Base-by-base conservation (phyloP, 371 early-diverging fungal genomes). In the Mortierella sp. region DNA sequence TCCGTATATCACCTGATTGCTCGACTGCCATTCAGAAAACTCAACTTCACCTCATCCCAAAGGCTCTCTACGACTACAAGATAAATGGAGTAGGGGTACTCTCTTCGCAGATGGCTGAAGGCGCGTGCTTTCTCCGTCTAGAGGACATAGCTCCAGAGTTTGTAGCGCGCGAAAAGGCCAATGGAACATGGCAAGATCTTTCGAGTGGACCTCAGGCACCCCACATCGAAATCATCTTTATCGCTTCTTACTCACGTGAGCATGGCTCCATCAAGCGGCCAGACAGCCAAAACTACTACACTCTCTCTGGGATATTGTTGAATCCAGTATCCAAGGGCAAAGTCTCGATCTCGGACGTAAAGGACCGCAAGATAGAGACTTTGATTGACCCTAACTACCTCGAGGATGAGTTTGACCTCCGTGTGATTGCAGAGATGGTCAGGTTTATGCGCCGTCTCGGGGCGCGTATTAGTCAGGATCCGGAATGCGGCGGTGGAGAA, bases 71-170 rank as follows among this genome's bases (percentile, higher is more conserved):
- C 29, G 61, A 79, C n/a, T 80, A 80, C 53, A 45, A 63, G 26
- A 63, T 74, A 23, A 51, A 64, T 13, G 75, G 75, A 1, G 42
- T 43, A 9, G 80, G 80, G 2, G 45, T 59, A 2, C 17, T 80
- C 7, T 47, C 61, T 34, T 61, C 66, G 1, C 66, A 75, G 17
- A 57, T 15, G 19, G 62, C 47, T 3, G 70, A 69, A 28, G 13
- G 28, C 12, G 58, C 58, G 0, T 61, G 57, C 35, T 80, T 80
- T 64, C 67, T 71, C 15, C 81, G 81, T 12, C 69, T 80, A 1
- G 81, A 80, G 40, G 71, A 80, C 9, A 63, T 80, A 29, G 71
- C 71, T 4, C 81, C 81, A 6, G 75, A 80, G n/a, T 80, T 80
- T 64, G 81, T 80, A 1, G 75, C 75, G 6, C 75, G 81, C 15